phyloP scores from a whole-genome alignment of 108 stramenopile genomes.

The Schizochytrium sp. region DNA sequence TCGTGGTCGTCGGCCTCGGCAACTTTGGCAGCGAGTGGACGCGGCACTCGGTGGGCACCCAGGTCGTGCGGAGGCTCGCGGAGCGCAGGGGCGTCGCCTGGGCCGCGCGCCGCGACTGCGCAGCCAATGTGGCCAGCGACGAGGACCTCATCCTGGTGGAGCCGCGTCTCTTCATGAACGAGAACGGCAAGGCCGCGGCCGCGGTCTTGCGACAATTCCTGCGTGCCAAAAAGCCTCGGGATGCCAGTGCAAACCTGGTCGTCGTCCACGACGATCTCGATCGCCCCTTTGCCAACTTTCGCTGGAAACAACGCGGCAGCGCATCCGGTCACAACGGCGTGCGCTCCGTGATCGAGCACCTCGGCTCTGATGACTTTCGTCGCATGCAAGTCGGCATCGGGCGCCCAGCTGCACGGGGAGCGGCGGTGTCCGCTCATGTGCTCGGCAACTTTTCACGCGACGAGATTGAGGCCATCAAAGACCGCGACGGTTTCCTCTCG shows the following conservation, averaged over 20 bases:
- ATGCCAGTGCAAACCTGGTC: neutral
- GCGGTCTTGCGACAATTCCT: neutral
- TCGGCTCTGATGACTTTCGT: neutral
- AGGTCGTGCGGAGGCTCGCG: neutral
- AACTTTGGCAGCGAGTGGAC: neutral
- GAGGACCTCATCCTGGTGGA: neutral
- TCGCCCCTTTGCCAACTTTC: neutral
- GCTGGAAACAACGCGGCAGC: neutral
- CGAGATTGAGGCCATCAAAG: neutral
- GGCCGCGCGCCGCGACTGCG: neutral
- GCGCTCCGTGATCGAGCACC: neutral
- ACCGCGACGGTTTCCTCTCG: neutral
- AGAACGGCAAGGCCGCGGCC: neutral
- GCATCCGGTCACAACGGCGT: neutral
- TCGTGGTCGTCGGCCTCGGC: neutral
- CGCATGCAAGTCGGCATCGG: neutral
- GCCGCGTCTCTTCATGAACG: constrained; percentile 1
- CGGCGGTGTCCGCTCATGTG: neutral
- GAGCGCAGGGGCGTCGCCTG: neutral
- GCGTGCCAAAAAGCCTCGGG: neutral
- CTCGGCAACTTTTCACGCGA: neutral
- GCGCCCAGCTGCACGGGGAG: neutral
- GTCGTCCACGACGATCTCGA: constrained; percentile 8
- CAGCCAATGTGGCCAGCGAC: neutral
- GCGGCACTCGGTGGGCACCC: constrained; percentile 6